A percentile compares a stretch with the other conserved stretches of the same genome.
Evolutionary conservation across 2,329 filamentous ascomycete species (phyloP).

Genomic region (Simplicillium sp.): DNA sequence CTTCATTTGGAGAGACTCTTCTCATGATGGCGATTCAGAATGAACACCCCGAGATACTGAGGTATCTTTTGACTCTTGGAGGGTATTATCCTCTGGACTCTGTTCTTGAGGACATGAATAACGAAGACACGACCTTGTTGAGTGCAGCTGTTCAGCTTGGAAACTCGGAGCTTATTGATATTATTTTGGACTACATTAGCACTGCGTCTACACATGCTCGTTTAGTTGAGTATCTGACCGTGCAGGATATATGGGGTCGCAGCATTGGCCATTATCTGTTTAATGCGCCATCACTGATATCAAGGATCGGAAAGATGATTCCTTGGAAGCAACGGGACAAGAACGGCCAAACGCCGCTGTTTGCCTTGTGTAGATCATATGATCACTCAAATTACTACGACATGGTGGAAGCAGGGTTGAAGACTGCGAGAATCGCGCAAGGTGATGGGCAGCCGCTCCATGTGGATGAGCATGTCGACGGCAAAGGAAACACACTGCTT

Average conservation of each 20-base stretch:
- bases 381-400: conserved; percentile 78
- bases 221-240: conserved; percentile 58
- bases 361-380: conserved; percentile 90
- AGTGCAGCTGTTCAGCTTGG: conserved; percentile 86
- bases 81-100: conserved; percentile 64
- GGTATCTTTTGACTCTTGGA: conserved; percentile 68
- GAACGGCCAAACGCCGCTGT: conserved; percentile 95
- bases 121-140: conserved; percentile 79
- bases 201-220: conserved; percentile 42
- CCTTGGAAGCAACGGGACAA: conserved; percentile 89
- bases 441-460: conserved; percentile 72
- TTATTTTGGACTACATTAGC: conserved; percentile 63
- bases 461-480: conserved; percentile 85
- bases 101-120: conserved; percentile 76
- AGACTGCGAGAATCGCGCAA: conserved; percentile 65
- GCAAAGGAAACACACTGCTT: conserved; percentile 88
- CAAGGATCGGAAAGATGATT: conserved; percentile 64
- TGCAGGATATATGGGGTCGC: conserved; percentile 76
- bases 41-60: conserved; percentile 60
- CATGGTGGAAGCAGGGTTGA: conserved; percentile 80
- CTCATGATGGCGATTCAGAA: conserved; percentile 78
- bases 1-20: conserved; percentile 70
- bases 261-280: conserved; percentile 96
- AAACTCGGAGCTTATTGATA: conserved; percentile 63
- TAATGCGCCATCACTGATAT: conserved; percentile 74